Evolutionary conservation across 1,284 basidiomycete genomes (phyloP), one percentile per base, ranked within the genome.

Genomic region (Ustilago cynodontis): DNA sequence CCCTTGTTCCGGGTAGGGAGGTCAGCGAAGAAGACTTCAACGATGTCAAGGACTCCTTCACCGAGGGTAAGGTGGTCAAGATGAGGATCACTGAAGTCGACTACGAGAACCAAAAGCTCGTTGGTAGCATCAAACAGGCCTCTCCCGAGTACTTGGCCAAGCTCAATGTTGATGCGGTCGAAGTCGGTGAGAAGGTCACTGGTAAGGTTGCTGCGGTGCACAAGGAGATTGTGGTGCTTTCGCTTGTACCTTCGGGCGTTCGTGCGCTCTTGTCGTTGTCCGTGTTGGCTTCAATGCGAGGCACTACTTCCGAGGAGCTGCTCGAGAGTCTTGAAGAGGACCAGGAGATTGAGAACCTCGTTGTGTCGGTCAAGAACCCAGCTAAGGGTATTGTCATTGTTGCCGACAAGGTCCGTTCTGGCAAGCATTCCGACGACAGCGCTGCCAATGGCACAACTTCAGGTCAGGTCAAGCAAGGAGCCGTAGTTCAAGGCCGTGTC

Each of bases 111-210:
- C 86, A 88, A 16, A 91, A 91, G 62, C 91, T 98, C 62, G 88
- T 92, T 47, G 95, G 93, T 13, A 97, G 94, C 81, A 92, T 98
- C 69, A 92, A 92, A 58, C 94, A 95, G 88, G 93, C 93, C 5
- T 74, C 66, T 24, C 66, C 79, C 22, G 77, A 76, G 22, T 82
- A 56, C 56, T 69, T 83, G 11, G 79, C 81, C 63, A 77, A 78
- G 58, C 79, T 85, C 37, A 80, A 85, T 35, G 81, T 85, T 1
- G 79, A 79, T 41, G 73, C 77, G 1, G 82, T 86, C 35, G 68
- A 79, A 29, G 55, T 85, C 0, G 85, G 85, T 53, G 76, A 85
- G 47, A 75, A 78, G 52, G 85, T 86, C 31, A 50, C 64, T 16
- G 85, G 79, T 2, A 79, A 68, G 47, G 69, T 86, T 10, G 78